phyloP scores from a whole-genome alignment of 345 rosid genomes.

The Hirschfeldia incana region DNA sequence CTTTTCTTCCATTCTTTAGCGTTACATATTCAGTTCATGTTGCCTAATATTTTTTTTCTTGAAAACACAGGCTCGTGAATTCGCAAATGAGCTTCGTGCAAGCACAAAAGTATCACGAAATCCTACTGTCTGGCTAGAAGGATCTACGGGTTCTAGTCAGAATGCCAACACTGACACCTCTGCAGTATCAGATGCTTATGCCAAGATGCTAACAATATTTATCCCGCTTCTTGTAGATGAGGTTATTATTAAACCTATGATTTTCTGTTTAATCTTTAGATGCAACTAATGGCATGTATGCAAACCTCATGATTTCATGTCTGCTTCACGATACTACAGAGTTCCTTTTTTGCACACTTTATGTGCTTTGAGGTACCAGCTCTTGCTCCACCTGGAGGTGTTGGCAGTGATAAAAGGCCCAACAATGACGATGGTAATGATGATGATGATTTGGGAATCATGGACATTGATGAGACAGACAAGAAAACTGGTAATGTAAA shows the following conservation, averaged over 20 bases:
- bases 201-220: constrained; percentile 92
- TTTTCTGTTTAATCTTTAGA: constrained; percentile 13
- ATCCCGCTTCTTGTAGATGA: constrained; percentile 99
- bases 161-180: constrained; percentile 72
- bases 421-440: constrained; percentile 56
- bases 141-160: constrained; percentile 78
- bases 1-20: neutral
- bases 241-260: constrained; percentile 46
- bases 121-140: constrained; percentile 97
- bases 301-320: constrained; percentile 13
- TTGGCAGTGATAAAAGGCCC: constrained; percentile 60
- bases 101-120: constrained; percentile 94
- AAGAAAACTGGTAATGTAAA: constrained; percentile 62
- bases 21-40: neutral
- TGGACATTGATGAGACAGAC: constrained; percentile 89
- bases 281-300: neutral
- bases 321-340: constrained; percentile 59
- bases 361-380: constrained; percentile 99
- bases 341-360: constrained; percentile 98
- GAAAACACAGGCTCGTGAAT: constrained; percentile 83
- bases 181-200: constrained; percentile 94
- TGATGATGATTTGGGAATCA: constrained; percentile 91
- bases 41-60: neutral
- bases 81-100: constrained; percentile 99
- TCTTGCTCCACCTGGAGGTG: constrained; percentile 84